A percentile compares a stretch with the other conserved stretches of the same genome.
phyloP scores from a whole-genome alignment of 208 protist genomes.

The Leptomonas seymouri region DNA sequence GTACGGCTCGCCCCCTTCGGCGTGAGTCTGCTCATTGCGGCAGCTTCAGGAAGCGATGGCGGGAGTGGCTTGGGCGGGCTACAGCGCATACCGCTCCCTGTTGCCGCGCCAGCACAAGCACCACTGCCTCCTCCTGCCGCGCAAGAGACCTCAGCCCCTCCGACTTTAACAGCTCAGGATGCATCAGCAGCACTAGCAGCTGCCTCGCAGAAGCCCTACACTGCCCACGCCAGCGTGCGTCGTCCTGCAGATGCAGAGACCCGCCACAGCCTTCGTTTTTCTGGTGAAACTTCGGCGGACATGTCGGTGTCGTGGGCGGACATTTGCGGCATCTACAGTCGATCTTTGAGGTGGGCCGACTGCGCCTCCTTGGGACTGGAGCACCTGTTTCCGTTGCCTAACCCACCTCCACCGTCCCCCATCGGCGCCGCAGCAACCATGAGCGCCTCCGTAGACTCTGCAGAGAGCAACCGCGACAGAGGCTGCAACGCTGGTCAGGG shows the following conservation, averaged over 20 bases:
- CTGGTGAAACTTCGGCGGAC: background rate
- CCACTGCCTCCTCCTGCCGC: background rate
- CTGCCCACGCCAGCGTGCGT: too few relatives aligned
- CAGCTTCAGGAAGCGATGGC: slow-evolving; percentile 25
- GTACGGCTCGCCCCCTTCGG: slow-evolving; percentile 62
- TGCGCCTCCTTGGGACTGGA: slow-evolving; percentile 37
- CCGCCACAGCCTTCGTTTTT: slow-evolving; percentile 9
- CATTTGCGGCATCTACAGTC: slow-evolving; percentile 10
- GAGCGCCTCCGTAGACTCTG: too few relatives aligned
- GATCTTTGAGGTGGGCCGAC: slow-evolving; percentile 31
- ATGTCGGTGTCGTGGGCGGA: slow-evolving; percentile 1
- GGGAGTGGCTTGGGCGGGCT: slow-evolving; percentile 26
- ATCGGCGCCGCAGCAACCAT: too few relatives aligned
- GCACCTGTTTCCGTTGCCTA: slow-evolving; percentile 44
- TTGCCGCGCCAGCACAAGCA: background rate
- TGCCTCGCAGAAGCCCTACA: too few relatives aligned
- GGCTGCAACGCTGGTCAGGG: too few relatives aligned
- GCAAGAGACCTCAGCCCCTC: background rate
- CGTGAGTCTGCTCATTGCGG: slow-evolving; percentile 64
- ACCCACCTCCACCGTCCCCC: background rate
- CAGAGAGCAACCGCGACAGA: too few relatives aligned
- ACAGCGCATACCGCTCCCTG: slow-evolving; percentile 38
- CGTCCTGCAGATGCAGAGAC: background rate
- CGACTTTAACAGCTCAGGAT: background rate
- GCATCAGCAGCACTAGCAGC: background rate